Evolutionary conservation across 352 stramenopile genomes (phyloP), one percentile per base, ranked within the genome.

Genomic region (Pythium periplocum): DNA sequence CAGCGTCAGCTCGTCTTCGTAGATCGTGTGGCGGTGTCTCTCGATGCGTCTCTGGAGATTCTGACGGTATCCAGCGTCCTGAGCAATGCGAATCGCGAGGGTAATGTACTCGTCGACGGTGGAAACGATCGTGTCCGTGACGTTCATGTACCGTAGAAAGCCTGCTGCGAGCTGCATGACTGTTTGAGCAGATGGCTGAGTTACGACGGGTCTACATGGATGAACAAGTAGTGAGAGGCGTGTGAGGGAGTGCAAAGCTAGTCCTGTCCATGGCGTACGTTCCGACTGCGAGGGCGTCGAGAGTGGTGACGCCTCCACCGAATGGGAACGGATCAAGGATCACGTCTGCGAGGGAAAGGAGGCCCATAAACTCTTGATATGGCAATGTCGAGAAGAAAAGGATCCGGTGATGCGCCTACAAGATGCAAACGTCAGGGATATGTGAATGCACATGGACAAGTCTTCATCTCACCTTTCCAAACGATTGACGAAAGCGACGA

Each of bases 321-420:
- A 94, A 95, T 32, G 84, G 83, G 42, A 91, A 94, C 36, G 84
- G 77, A 51, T 96, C 86, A 6, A 96, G 59, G 6, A 91, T 57
- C 26, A 96, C 83, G 53, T 92, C 83, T 2, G 77, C 68, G 6
- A 62, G 53, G 7, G 68, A 58, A 33, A 92, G 64, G 10, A 89
- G 58, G 1, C 63, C 66, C 39, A 85, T 70, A 53, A 85, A 92
- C 11, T 76, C 65, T 2, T 62, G 49, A 55, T 84, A 80, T 2
- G 70, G 68, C 40, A 94, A 55, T 30, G 78, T 82, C 4, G 69
- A 63, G 26, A 88, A 40, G 53, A 94, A 93, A 4, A 87, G 31
- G 6, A 88, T 63, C 33, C 72, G 65, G 11, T 68, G 72, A 8
- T 69, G 57, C 41, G 58, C 45, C 39, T 69, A 32, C 7, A 34